Conservation (phyloP, 1,139 yeast species). For the Pichia sp. region DNA sequence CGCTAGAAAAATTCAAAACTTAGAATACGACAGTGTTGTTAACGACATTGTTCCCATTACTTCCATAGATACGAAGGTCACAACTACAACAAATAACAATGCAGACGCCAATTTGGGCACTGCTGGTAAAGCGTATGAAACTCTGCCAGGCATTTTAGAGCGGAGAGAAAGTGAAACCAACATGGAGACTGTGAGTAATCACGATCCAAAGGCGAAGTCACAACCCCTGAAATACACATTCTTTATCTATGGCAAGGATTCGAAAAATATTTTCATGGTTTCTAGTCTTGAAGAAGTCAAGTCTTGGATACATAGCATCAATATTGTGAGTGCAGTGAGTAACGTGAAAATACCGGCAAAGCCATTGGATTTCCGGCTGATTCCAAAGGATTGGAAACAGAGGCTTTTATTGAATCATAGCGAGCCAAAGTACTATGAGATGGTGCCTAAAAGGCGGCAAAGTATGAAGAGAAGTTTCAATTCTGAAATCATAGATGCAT, state of each 20-base stretch:
- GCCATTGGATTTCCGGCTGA: not conserved
- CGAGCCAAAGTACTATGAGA: slow-evolving; percentile 9
- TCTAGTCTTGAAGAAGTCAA: slow-evolving; percentile 32
- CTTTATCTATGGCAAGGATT: slow-evolving; percentile 31
- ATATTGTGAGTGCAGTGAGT: slow-evolving; percentile 46
- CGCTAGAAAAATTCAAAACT: slow-evolving; percentile 19
- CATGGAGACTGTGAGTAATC: not conserved
- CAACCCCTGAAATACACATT: slow-evolving; percentile 23
- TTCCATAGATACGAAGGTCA: not conserved
- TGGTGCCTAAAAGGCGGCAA: slow-evolving; percentile 4
- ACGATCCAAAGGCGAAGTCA: not conserved
- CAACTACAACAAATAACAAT: not conserved
- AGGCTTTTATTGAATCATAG: not conserved
- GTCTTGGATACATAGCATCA: slow-evolving; percentile 52
- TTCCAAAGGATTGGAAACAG: slow-evolving; percentile 3
- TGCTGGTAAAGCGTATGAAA: not conserved
- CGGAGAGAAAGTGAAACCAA: not conserved
- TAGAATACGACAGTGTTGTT: slow-evolving; percentile 19
- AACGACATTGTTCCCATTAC: slow-evolving; percentile 8
- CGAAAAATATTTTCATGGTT: slow-evolving; percentile 29
- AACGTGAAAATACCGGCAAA: slow-evolving; percentile 25
- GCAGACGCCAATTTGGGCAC: not conserved
- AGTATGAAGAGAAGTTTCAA: too few relatives aligned
- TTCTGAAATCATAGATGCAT: too few relatives aligned
- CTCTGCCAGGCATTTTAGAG: too few relatives aligned